Evolutionary conservation across 1,139 yeast species (phyloP), one percentile per base, ranked within the genome.

Genomic region (Diutina scorzettiae): DNA sequence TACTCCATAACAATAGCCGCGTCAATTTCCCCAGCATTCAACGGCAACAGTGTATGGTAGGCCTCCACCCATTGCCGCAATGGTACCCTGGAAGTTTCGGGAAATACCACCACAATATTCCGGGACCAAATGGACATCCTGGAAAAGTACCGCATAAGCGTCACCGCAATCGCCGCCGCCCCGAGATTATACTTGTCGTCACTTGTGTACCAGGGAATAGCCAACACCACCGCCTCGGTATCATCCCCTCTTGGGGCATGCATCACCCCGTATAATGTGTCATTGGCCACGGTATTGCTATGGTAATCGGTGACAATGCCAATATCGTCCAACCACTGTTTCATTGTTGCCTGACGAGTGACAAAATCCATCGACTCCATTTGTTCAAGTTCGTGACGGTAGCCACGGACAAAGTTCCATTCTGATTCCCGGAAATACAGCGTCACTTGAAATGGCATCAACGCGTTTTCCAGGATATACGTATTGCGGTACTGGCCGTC

Each of bases 191-290:
- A 58, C 49, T 76, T 77, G 25, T 69, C 62, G 48, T 80, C 84
- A 1, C 69, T 57, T 5, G 76, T 73, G 41, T 54, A 59, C 93
- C 96, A 91, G 0, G 98, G 96, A 5, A 93, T 87, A 8, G 81
- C 83, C 40, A 93, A 59, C 2, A 89, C 95, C 77, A 93, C 82
- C 0, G 96, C 87, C 57, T 93, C 98, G 1, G 97, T 87, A 47
- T 91, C 94, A 53, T 91, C 97, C 20, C 97, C 96, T 49, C 96
- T 66, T 2, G 97, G 95, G 0, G 96, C 94, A 55, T 86, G 95
- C 62, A 85, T 70, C 14, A 89, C 75, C 1, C 87, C 95, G 56
- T 89, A 91, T 32, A 41, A 14, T 17, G 51, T 51, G 47, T 71
- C 64, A 18, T 58, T 54, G 39, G 25, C 25, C 27, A 34, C 39